These are phyloP conservation scores for Polygonum aviculare DNA, from an alignment of 148 eudicot species.

Conservation along the genomic window DNA sequence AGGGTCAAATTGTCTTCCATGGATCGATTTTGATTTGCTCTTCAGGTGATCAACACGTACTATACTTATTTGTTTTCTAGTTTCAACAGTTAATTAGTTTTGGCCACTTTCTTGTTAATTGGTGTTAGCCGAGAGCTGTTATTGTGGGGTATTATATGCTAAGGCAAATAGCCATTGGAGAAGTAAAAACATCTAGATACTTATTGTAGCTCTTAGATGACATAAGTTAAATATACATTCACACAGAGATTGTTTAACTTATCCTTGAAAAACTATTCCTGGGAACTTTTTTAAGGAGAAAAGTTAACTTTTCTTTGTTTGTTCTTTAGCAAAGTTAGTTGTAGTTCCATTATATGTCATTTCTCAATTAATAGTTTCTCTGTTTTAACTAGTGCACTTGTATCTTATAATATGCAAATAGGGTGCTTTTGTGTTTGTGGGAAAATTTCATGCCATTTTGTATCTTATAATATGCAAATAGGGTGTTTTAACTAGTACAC, in stretches of 20 bases:
- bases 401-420: background rate
- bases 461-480: too few species aligned
- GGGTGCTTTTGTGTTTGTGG: background rate
- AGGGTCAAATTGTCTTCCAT: constrained; percentile 72
- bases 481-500: too few species aligned
- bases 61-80: background rate
- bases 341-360: too few species aligned
- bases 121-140: background rate
- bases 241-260: too few species aligned
- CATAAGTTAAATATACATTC: too few species aligned
- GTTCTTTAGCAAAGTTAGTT: too few species aligned
- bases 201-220: too few species aligned
- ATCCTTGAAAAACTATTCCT: too few species aligned
- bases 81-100: background rate
- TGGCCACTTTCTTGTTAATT: background rate
- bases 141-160: background rate
- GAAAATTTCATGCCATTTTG: background rate
- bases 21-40: constrained; percentile 81
- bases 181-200: too few species aligned
- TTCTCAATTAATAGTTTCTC: too few species aligned
- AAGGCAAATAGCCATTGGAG: background rate
- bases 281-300: too few species aligned
- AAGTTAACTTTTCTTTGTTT: too few species aligned
- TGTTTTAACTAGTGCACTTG: background rate
- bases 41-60: constrained; percentile 65